phyloP scores from a whole-genome alignment of 1,284 basidiomycete genomes.

The Cutaneotrichosporon sp. region DNA sequence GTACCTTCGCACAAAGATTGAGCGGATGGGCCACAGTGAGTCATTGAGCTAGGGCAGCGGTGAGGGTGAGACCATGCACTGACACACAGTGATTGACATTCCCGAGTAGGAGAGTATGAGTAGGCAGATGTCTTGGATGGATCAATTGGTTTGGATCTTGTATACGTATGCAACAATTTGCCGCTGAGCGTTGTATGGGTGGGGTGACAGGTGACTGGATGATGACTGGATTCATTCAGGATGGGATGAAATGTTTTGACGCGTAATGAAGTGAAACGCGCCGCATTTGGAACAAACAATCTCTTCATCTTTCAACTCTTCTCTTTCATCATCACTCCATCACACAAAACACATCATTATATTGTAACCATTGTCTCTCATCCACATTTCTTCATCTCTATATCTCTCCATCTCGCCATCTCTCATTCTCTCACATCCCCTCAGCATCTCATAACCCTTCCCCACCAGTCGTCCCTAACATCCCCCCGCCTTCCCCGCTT shows the following conservation, averaged over 20 bases:
- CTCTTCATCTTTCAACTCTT: too few relatives aligned
- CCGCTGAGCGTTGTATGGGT: not conserved
- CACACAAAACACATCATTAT: not conserved
- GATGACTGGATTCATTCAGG: not conserved
- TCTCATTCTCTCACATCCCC: not conserved
- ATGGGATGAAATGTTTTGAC: not conserved
- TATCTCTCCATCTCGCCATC: too few relatives aligned
- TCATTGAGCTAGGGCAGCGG: constrained; percentile 8
- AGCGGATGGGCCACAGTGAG: constrained; percentile 87
- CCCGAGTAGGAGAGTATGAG: constrained; percentile 24
- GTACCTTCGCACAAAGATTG: constrained; percentile 92
- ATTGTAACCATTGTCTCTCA: not conserved
- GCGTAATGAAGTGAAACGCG: not conserved
- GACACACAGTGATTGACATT: constrained; percentile 26
- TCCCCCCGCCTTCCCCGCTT: not conserved
- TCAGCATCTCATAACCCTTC: not conserved
- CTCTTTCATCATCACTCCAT: too few relatives aligned
- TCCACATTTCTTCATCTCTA: not conserved
- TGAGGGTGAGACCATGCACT: not conserved
- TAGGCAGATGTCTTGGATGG: not conserved
- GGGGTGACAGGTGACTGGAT: not conserved
- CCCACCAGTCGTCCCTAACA: not conserved
- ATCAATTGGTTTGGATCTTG: constrained; percentile 8
- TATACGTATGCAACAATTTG: constrained; percentile 7
- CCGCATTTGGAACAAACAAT: too few relatives aligned